Conservation (phyloP, 2,329 filamentous ascomycete species). For the Diaporthe citrichinensis region DNA sequence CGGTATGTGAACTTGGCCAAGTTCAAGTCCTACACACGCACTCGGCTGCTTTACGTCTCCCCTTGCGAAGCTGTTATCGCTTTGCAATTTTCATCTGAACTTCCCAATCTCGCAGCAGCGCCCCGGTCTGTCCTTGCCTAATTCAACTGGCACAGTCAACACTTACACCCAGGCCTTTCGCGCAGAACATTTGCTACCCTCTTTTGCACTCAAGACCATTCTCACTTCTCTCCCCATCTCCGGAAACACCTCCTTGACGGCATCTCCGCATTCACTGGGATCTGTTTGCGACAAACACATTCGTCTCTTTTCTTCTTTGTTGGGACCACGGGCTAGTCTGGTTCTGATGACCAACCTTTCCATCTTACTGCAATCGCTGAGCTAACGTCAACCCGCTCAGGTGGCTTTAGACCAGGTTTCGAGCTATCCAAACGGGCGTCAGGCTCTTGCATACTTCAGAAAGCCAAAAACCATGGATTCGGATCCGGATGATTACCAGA, state of each 20-base stretch:
- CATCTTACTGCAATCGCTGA: background rate
- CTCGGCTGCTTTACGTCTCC: background rate
- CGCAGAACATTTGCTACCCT: background rate
- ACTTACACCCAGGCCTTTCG: background rate
- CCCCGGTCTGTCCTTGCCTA: background rate
- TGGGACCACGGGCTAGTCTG: background rate
- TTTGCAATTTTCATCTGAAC: background rate
- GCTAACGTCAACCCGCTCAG: conserved; percentile 42
- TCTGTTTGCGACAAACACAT: background rate
- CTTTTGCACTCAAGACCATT: background rate
- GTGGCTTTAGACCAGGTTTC: conserved; percentile 49
- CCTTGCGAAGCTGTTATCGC: too few relatives aligned
- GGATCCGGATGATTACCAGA: conserved; percentile 31
- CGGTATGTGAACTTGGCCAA: conserved; percentile 11
- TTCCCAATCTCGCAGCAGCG: background rate
- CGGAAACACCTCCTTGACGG: background rate
- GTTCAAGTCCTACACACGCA: background rate
- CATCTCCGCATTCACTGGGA: background rate
- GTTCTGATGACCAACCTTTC: background rate
- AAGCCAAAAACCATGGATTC: conserved; percentile 42
- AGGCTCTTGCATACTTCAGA: conserved; percentile 45
- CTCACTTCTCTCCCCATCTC: too few relatives aligned
- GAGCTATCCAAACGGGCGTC: conserved; percentile 45
- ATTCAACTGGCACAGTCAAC: background rate
- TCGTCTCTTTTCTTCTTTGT: background rate